phyloP scores from a whole-genome alignment of 2,329 filamentous ascomycete species.

The Escovopsis sp. region DNA sequence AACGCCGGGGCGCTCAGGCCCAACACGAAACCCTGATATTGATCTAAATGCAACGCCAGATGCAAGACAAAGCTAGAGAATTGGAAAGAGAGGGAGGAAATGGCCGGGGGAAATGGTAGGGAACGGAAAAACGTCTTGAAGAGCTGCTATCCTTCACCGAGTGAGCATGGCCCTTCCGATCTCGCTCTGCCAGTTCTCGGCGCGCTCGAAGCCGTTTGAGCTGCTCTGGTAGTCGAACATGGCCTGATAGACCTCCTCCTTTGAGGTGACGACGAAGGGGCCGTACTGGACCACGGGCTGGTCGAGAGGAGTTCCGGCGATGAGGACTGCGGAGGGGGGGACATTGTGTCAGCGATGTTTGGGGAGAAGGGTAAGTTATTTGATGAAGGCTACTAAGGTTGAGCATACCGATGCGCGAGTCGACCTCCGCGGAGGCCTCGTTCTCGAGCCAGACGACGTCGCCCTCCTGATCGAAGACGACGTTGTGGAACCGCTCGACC shows the following conservation, averaged over 20 bases:
- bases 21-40: no score
- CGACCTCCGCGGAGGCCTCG: slow-evolving; percentile 45
- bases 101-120: no score
- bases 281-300: slow-evolving; percentile 75
- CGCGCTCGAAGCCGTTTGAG: slow-evolving; percentile 67
- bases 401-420: slow-evolving; percentile 32
- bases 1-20: no score
- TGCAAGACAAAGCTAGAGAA: no score
- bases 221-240: slow-evolving; percentile 60
- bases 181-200: slow-evolving; percentile 66
- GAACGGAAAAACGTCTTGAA: no score
- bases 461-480: slow-evolving; percentile 70
- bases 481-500: slow-evolving; percentile 66
- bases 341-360: background rate
- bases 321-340: slow-evolving; percentile 34
- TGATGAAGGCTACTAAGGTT: background rate
- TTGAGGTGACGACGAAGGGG: slow-evolving; percentile 62
- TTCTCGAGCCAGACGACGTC: slow-evolving; percentile 62
- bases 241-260: slow-evolving; percentile 62
- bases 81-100: no score
- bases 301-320: slow-evolving; percentile 67
- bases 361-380: background rate
- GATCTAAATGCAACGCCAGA: no score
- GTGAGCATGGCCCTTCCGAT: slow-evolving; percentile 62
- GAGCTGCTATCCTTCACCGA: no score